Conservation (phyloP, 306 rosid genomes). For the Trichosanthes truncata region DNA sequence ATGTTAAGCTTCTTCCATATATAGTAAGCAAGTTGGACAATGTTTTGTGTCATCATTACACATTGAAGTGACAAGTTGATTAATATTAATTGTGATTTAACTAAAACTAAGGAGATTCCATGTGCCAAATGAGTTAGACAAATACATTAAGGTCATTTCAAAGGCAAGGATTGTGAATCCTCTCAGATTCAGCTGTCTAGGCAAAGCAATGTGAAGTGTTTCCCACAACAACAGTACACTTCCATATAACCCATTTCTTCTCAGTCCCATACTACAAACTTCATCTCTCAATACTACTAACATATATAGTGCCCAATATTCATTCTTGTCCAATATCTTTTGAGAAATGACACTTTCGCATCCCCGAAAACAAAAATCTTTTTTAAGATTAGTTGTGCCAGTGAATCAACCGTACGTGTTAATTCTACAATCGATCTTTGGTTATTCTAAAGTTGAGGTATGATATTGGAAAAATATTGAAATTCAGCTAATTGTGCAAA, state of each 20-base stretch:
- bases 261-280: background rate
- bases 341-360: no score
- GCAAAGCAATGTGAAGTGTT: conserved; percentile 14
- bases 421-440: background rate
- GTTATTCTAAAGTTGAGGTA: background rate
- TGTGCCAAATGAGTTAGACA: conserved; percentile 1
- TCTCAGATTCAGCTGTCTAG: conserved; percentile 2
- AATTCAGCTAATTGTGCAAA: background rate
- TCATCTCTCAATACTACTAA: background rate
- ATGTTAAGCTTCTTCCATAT: conserved; percentile 10
- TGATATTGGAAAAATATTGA: no score
- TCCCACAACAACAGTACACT: conserved; percentile 10
- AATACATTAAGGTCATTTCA: conserved; percentile 10
- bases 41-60: background rate
- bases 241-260: background rate
- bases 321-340: background rate
- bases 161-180: background rate
- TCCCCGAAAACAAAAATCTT: background rate
- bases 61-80: background rate
- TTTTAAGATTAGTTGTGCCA: no score
- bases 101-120: conserved; percentile 11
- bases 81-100: conserved; percentile 9
- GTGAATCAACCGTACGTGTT: background rate
- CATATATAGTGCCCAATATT: background rate
- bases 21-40: background rate